These are phyloP conservation scores for Kurtzmaniella cleridarum DNA, from an alignment of 805 yeast genomes.

Conservation along the genomic window DNA sequence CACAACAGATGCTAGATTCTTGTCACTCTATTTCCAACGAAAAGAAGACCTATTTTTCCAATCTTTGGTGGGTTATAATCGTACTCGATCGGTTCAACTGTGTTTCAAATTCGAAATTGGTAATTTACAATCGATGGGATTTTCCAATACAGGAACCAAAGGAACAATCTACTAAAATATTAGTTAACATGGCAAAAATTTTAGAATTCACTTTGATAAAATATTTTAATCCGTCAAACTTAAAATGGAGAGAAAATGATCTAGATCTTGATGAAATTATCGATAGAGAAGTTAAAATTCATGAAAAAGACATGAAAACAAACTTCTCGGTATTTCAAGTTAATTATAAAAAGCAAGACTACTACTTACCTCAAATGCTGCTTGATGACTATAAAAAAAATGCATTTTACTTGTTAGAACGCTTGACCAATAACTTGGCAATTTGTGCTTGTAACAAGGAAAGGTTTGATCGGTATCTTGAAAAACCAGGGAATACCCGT, in stretches of 20 bases:
- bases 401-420: background rate
- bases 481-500: conserved; percentile 1
- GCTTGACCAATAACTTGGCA: background rate
- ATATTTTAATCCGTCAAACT: too few relatives aligned
- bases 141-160: too few relatives aligned
- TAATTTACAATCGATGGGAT: background rate
- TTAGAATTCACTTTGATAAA: too few relatives aligned
- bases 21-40: conserved; percentile 8
- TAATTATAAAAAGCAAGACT: background rate
- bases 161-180: too few relatives aligned
- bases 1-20: conserved; percentile 9
- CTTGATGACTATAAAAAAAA: background rate
- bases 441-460: background rate
- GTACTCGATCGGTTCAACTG: conserved; percentile 15
- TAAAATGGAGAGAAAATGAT: too few relatives aligned
- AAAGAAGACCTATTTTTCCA: conserved; percentile 9
- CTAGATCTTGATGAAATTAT: too few relatives aligned
- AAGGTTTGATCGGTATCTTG: conserved; percentile 5
- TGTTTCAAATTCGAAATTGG: background rate
- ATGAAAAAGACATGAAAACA: too few relatives aligned
- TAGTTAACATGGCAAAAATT: too few relatives aligned
- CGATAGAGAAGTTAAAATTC: too few relatives aligned
- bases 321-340: too few relatives aligned
- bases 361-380: background rate
- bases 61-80: conserved; percentile 17